phyloP scores from a whole-genome alignment of 345 rosid genomes.

The Nasturtium officinale region DNA sequence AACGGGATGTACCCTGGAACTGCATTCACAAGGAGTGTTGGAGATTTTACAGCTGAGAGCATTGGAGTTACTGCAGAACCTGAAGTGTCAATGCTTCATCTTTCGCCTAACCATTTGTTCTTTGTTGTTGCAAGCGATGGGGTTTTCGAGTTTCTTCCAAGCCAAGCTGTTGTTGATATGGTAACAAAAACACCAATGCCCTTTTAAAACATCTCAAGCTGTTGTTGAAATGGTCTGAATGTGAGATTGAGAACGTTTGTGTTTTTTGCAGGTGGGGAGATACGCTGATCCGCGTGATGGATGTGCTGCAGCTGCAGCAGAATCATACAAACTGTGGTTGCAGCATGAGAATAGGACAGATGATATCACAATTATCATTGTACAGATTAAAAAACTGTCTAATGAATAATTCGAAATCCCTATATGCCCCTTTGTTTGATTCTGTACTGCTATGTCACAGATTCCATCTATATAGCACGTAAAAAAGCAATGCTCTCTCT shows the following conservation, averaged over 20 bases:
- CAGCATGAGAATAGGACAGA: conserved; percentile 88
- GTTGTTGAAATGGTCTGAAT: not conserved
- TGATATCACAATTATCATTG: conserved; percentile 94
- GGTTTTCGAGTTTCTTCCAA: conserved; percentile 91
- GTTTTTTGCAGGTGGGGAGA: conserved; percentile 61
- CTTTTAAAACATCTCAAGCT: not conserved
- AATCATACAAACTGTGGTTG: conserved; percentile 91
- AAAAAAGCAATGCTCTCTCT: conserved; percentile 22
- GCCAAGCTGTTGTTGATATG: conserved; percentile 87
- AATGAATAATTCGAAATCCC: conserved; percentile 40
- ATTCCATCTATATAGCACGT: conserved; percentile 34
- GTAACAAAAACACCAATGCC: conserved; percentile 48
- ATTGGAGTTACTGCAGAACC: conserved; percentile 89
- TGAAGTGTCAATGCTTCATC: conserved; percentile 68
- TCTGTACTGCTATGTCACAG: conserved; percentile 19
- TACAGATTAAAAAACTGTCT: conserved; percentile 68
- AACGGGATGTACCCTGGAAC: conserved; percentile 96
- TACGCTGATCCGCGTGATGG: conserved; percentile 87
- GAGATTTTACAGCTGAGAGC: conserved; percentile 80
- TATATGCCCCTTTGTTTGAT: conserved; percentile 10
- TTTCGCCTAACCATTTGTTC: conserved; percentile 70
- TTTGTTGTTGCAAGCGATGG: conserved; percentile 98
- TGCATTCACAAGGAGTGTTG: conserved; percentile 91
- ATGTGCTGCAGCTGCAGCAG: conserved; percentile 86
- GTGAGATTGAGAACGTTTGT: conserved; percentile 11